Base-by-base conservation (phyloP, 2,329 filamentous ascomycete species). In the Aspergillus fumigatiaffinis region DNA sequence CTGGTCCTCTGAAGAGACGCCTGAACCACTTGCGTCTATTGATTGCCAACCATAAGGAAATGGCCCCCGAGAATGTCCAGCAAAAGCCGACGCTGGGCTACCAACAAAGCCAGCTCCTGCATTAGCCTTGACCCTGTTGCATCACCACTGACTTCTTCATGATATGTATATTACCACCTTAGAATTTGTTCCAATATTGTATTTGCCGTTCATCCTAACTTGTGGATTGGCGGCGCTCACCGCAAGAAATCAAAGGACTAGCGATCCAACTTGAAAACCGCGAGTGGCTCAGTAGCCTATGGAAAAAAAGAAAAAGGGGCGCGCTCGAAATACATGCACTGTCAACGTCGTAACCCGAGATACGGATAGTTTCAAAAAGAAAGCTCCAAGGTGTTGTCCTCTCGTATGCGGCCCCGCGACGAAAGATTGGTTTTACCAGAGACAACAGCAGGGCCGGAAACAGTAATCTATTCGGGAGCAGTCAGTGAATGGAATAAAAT, bases 351-450 rank as follows among this genome's bases (percentile, higher is more conserved):
- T 21, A 17, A 41, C 6, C 14, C 49, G 26, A 56, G 50, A 53
- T 55, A 48, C 5, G 50, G 26, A 20, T 17, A n/a, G 46, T 46
- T 41, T 57, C 56, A 65, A 14, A 50, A 57, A 54, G 57, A 62
- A 51, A 77, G 84, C 35, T 87, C 82, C 66, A 95, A 71, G 1
- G 90, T 92, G 69, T 90, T 85, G 71, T 95, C 91, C 48, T 87
- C 81, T 50, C 84, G 80, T 65, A 94, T 85, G 55, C 75, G 84
- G 41, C 84, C 90, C 51, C 82, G 74, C 10, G 88, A 80, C 4
- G 87, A 86, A 28, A 93, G 73, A 6, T 80, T 79, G 0, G 83
- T 83, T 72, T 89, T 85, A 6, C 80, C 82, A 46, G 87, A 88
- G 52, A 85, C 84, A 14, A 96, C 91, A 48, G 86, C 85, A 12